phyloP scores from a whole-genome alignment of 1,284 basidiomycete species.

The Cryptococcus sp. region DNA sequence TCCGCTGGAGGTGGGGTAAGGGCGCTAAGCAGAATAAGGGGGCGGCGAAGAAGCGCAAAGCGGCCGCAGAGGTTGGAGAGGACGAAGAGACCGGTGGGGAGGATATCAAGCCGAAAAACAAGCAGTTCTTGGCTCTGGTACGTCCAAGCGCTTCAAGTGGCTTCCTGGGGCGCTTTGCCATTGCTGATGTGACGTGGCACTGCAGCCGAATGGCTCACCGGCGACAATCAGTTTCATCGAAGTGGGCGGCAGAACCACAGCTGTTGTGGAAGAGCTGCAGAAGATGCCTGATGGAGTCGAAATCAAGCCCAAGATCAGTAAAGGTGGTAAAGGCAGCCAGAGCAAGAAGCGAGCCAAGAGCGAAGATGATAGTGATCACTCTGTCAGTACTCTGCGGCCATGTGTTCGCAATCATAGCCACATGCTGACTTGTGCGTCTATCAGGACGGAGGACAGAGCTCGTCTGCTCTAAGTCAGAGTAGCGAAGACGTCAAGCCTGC shows the following conservation, averaged over 20 bases:
- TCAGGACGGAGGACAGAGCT: constrained; percentile 9
- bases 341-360: constrained; percentile 20
- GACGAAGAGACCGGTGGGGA: constrained; percentile 19
- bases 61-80: constrained; percentile 13
- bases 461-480: constrained; percentile 2
- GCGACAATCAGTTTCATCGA: constrained; percentile 77
- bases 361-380: constrained; percentile 6
- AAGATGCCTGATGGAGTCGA: constrained; percentile 52
- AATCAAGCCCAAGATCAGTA: constrained; percentile 44
- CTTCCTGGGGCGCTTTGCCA: background rate
- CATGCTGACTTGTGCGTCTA: background rate
- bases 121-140: constrained; percentile 61
- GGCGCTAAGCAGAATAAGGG: constrained; percentile 62
- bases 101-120: constrained; percentile 38
- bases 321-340: constrained; percentile 28
- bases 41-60: constrained; percentile 17
- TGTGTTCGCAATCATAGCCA: background rate
- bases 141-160: constrained; percentile 28
- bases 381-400: constrained; percentile 15
- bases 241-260: constrained; percentile 78
- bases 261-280: constrained; percentile 70
- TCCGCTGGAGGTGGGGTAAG: constrained; percentile 63
- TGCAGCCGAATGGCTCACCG: constrained; percentile 66
- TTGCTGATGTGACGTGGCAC: background rate
- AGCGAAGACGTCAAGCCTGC: constrained; percentile 14